phyloP scores from a whole-genome alignment of 2,329 filamentous ascomycete genomes.

The Sporothrix pallida region DNA sequence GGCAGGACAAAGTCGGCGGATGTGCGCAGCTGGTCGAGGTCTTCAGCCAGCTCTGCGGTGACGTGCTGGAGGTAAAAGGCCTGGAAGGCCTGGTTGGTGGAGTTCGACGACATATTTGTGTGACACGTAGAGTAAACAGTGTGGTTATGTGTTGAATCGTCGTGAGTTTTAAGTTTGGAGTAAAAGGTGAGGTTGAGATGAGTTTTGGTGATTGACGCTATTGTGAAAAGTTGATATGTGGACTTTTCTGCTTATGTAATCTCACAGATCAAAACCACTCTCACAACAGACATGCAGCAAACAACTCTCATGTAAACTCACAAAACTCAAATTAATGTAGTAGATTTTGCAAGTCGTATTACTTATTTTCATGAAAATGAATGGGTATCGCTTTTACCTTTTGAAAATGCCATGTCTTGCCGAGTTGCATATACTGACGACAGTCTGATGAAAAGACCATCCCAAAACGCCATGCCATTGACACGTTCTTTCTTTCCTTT shows the following conservation, averaged over 20 bases:
- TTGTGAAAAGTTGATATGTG: not conserved
- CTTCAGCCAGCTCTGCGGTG: constrained; percentile 74
- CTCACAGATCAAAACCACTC: not conserved
- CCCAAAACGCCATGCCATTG: not conserved
- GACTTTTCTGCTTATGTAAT: constrained; percentile 14
- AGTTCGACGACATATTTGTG: not conserved
- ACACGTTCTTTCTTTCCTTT: not conserved
- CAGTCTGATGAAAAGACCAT: not conserved
- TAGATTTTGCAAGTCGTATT: no score
- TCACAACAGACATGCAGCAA: not conserved
- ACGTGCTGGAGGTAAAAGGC: constrained; percentile 72
- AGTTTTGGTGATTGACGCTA: not conserved
- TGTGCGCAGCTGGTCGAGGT: constrained; percentile 71
- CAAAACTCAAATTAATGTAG: not conserved
- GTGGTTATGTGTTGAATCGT: not conserved
- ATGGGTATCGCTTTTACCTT: not conserved
- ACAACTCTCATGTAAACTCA: not conserved
- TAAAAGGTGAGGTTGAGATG: not conserved
- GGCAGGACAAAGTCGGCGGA: constrained; percentile 71
- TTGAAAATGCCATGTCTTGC: not conserved
- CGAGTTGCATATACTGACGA: not conserved
- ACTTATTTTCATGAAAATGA: not conserved
- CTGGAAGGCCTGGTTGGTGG: constrained; percentile 38
- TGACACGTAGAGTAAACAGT: not conserved
- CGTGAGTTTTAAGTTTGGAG: not conserved